Percentiles rank a stretch among this genome's conserved stretches.
Evolutionary conservation across 345 rosid species (phyloP).

Genomic region (Lepidium africanum): DNA sequence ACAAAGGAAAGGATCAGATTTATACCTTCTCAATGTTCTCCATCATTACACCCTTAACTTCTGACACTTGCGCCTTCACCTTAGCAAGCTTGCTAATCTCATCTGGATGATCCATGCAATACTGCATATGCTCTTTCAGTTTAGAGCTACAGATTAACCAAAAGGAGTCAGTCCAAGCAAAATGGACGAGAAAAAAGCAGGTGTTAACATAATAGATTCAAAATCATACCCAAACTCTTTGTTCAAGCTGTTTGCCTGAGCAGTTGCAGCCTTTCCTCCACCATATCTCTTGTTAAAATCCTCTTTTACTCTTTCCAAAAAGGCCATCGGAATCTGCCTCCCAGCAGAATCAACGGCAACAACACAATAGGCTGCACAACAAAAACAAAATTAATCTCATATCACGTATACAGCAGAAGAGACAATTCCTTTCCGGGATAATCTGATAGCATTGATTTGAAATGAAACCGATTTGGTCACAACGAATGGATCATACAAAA

Average conservation of each 20-base stretch:
- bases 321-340: slow-evolving; percentile 82
- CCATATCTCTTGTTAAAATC: slow-evolving; percentile 86
- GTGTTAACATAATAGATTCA: not conserved
- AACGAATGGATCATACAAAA: not conserved
- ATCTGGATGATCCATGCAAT: slow-evolving; percentile 90
- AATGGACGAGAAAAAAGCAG: not conserved
- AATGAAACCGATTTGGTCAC: not conserved
- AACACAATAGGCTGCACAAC: slow-evolving; percentile 67
- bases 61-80: slow-evolving; percentile 97
- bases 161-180: not conserved
- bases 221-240: slow-evolving; percentile 57
- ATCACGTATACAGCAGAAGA: not conserved
- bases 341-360: slow-evolving; percentile 93
- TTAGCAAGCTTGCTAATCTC: slow-evolving; percentile 96
- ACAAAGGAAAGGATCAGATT: not conserved
- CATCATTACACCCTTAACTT: slow-evolving; percentile 99
- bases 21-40: slow-evolving; percentile 95
- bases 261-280: slow-evolving; percentile 84
- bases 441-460: not conserved
- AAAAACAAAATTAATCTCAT: not conserved
- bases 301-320: slow-evolving; percentile 75
- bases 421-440: not conserved
- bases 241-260: slow-evolving; percentile 65
- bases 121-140: slow-evolving; percentile 93
- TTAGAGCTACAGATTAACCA: slow-evolving; percentile 45